A percentile compares a stretch with the other conserved stretches of the same genome.
phyloP scores from a whole-genome alignment of 495 filamentous ascomycete genomes.

The Chaetomium cochliodes region DNA sequence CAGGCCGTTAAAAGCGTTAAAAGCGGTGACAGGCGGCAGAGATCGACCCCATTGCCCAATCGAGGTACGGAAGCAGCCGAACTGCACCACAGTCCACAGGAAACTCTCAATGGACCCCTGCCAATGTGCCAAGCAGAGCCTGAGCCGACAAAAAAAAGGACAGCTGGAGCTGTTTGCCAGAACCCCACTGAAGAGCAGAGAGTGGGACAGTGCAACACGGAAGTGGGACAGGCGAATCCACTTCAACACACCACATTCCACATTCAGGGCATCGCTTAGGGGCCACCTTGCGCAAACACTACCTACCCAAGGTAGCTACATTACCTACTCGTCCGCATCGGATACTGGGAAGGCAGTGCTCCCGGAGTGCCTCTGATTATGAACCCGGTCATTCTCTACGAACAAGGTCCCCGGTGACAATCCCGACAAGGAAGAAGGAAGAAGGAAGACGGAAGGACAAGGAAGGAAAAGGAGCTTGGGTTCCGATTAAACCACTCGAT shows the following conservation, averaged over 20 bases:
- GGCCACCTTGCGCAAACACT: slow-evolving; percentile 18
- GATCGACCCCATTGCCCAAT: slow-evolving; percentile 14
- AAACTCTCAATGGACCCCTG: slow-evolving; percentile 17
- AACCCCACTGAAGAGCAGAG: too few relatives aligned
- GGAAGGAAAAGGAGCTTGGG: too few relatives aligned
- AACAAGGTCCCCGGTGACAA: slow-evolving; percentile 27
- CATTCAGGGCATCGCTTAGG: background rate
- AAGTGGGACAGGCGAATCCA: slow-evolving; percentile 6
- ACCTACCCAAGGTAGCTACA: too few relatives aligned
- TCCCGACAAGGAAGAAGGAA: background rate
- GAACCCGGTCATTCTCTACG: slow-evolving; percentile 17
- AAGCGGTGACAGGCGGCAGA: slow-evolving; percentile 19
- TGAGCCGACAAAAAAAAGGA: slow-evolving; percentile 28
- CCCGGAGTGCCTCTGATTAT: slow-evolving; percentile 17
- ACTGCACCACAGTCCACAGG: background rate
- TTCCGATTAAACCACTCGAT: background rate
- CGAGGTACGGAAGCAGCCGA: slow-evolving; percentile 7
- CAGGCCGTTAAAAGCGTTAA: background rate
- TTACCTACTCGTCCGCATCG: background rate
- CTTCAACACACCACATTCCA: background rate
- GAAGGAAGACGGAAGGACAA: background rate
- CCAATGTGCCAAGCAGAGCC: slow-evolving; percentile 10
- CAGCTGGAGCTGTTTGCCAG: slow-evolving; percentile 18
- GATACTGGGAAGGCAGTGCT: background rate
- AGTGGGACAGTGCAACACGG: slow-evolving; percentile 13